These are phyloP conservation scores for Syzygium grande DNA, from an alignment of 345 rosid species.

Conservation along the genomic window DNA sequence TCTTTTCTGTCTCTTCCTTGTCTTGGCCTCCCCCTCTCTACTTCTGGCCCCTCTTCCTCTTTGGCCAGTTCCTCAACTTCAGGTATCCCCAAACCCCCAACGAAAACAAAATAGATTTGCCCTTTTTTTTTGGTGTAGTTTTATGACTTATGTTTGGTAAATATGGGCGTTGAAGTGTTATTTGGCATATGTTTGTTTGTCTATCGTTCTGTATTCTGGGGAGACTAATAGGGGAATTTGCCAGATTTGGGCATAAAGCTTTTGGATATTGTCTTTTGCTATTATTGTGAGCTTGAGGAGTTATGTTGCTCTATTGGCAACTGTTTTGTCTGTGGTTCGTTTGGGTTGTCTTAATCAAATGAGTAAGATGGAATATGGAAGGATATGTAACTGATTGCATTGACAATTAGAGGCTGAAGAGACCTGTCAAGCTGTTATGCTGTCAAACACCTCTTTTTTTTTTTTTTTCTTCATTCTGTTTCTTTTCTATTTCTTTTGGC, in stretches of 20 bases:
- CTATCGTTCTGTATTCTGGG: background rate
- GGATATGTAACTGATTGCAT: background rate
- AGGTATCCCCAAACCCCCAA: constrained; percentile 25
- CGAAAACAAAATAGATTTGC: background rate
- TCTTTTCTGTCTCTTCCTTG: constrained; percentile 60
- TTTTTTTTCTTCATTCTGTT: background rate
- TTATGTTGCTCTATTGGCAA: background rate
- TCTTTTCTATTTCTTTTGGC: background rate
- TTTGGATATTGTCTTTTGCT: background rate
- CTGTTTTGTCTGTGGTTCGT: background rate
- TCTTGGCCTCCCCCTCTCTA: constrained; percentile 82
- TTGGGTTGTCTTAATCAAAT: background rate
- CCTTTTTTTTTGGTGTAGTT: background rate
- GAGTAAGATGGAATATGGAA: background rate
- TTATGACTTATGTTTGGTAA: background rate
- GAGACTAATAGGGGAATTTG: background rate
- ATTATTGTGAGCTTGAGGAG: background rate
- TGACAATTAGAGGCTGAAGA: background rate
- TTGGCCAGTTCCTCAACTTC: constrained; percentile 94
- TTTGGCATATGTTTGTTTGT: background rate
- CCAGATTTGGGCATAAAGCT: background rate
- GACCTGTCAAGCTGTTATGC: background rate
- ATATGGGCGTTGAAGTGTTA: background rate
- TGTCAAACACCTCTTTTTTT: background rate
- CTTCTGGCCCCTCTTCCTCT: constrained; percentile 81